phyloP scores from a whole-genome alignment of 805 yeast genomes.

The Cyberlindnera lachancei region DNA sequence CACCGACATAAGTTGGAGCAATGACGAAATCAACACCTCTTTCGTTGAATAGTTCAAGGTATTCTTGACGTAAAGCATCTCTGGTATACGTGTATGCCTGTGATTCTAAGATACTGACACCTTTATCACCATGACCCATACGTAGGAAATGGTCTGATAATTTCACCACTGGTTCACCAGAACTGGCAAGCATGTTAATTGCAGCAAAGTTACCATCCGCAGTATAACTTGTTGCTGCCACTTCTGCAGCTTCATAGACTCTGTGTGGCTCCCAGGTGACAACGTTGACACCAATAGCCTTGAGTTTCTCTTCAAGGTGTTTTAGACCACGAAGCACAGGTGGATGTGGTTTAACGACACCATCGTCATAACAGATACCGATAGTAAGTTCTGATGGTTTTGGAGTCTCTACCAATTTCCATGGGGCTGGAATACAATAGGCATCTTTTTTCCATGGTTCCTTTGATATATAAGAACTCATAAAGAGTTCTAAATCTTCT shows the following conservation, averaged over 20 bases:
- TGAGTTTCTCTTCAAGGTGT: constrained; percentile 44
- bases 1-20: constrained; percentile 61
- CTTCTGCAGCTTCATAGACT: constrained; percentile 50
- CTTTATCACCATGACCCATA: constrained; percentile 49
- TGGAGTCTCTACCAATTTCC: constrained; percentile 29
- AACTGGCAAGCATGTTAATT: constrained; percentile 39
- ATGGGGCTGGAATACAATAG: constrained; percentile 28
- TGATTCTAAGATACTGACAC: constrained; percentile 41
- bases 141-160: constrained; percentile 56
- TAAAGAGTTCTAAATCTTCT: constrained; percentile 62
- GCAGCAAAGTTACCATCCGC: constrained; percentile 65
- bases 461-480: constrained; percentile 41
- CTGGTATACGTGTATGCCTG: constrained; percentile 47
- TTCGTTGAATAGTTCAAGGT: constrained; percentile 43
- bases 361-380: constrained; percentile 59
- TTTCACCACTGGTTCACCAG: constrained; percentile 66
- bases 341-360: constrained; percentile 58
- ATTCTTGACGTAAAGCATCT: constrained; percentile 52
- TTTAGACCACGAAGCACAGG: constrained; percentile 53
- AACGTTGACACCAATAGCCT: constrained; percentile 51
- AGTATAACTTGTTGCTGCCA: constrained; percentile 46
- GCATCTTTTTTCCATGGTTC: constrained; percentile 53
- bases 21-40: constrained; percentile 58
- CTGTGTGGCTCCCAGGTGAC: constrained; percentile 51
- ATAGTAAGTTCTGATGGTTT: constrained; percentile 41